phyloP scores from a whole-genome alignment of 2,329 filamentous ascomycete species.

The Coniochaeta prunicola region DNA sequence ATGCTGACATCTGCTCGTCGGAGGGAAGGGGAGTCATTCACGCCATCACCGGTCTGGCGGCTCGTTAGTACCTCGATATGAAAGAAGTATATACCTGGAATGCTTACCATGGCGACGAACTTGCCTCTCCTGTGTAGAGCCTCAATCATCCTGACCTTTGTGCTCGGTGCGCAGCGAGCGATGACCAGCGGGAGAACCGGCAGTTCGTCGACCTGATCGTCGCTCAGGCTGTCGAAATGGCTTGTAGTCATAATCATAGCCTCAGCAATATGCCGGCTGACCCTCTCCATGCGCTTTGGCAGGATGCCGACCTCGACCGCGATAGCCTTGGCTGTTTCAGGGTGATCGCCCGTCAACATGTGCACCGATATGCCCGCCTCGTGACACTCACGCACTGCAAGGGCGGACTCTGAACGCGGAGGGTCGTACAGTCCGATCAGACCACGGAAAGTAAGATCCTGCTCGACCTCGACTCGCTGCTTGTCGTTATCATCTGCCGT shows the following conservation, averaged over 20 bases:
- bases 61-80: neutral
- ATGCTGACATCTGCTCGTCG: constrained; percentile 49
- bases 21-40: constrained; percentile 2
- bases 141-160: constrained; percentile 56
- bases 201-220: constrained; percentile 49
- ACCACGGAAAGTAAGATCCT: constrained; percentile 54
- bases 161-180: constrained; percentile 53
- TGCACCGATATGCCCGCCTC: constrained; percentile 50
- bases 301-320: constrained; percentile 48
- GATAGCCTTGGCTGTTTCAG: constrained; percentile 51
- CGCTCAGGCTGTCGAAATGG: constrained; percentile 49
- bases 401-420: constrained; percentile 56
- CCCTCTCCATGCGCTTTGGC: constrained; percentile 27
- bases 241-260: constrained; percentile 49
- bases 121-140: neutral
- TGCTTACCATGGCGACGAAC: constrained; percentile 1
- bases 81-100: neutral
- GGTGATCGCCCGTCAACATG: constrained; percentile 58
- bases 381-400: constrained; percentile 46
- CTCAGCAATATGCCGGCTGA: constrained; percentile 41
- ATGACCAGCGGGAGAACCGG: constrained; percentile 53
- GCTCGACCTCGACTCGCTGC: constrained; percentile 46
- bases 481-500: constrained; percentile 20
- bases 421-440: constrained; percentile 67
- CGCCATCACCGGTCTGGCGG: constrained; percentile 2